Percentiles rank a stretch among this genome's conserved stretches.
Conservation (phyloP, 768 basidiomycete species). For the Leucosporidium scottii region DNA sequence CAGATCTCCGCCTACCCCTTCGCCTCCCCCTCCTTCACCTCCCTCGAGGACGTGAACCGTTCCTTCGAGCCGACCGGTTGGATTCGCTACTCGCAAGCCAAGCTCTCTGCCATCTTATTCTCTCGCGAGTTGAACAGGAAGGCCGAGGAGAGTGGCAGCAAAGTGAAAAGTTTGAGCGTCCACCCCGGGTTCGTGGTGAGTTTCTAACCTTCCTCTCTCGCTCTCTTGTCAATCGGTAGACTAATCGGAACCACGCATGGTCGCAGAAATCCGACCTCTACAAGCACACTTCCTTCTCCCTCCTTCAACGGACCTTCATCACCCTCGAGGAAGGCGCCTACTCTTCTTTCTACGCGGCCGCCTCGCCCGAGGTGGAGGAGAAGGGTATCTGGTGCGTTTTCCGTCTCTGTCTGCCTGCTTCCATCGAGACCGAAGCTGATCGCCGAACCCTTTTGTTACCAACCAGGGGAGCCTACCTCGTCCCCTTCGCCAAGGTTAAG, state of each 20-base stretch:
- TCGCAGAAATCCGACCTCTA: not conserved
- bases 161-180: conserved; percentile 6
- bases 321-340: conserved; percentile 10
- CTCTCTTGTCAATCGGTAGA: not conserved
- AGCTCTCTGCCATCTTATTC: conserved; percentile 13
- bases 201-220: not conserved
- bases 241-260: not conserved
- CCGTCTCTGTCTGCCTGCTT: not conserved
- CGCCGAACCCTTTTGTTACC: not conserved
- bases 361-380: conserved; percentile 18
- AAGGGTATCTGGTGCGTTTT: conserved; percentile 17
- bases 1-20: conserved; percentile 23
- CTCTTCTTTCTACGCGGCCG: conserved; percentile 15
- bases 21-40: conserved; percentile 12
- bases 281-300: not conserved
- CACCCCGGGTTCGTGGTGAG: conserved; percentile 26
- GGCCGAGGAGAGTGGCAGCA: not conserved
- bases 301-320: conserved; percentile 7
- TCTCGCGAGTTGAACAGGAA: conserved; percentile 24
- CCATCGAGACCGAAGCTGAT: not conserved
- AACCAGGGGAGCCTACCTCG: conserved; percentile 23
- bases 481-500: conserved; percentile 12
- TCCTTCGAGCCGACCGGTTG: conserved; percentile 6
- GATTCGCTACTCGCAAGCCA: conserved; percentile 22
- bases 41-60: conserved; percentile 12